phyloP scores from a whole-genome alignment of 2,329 filamentous ascomycete species.

The Pestalotiopsis sp. region DNA sequence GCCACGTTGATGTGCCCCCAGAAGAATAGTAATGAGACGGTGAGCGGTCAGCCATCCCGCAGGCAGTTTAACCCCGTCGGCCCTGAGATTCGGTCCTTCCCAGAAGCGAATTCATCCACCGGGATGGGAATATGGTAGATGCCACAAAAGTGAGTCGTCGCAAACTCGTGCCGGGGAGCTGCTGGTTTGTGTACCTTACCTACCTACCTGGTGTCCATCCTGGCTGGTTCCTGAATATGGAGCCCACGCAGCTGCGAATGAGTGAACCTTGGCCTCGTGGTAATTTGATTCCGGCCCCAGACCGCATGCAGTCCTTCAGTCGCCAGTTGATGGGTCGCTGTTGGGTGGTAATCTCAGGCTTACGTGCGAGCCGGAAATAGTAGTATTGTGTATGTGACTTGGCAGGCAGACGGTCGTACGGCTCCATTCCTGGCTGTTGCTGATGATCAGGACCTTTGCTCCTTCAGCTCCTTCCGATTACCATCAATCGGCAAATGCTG shows the following conservation, averaged over 20 bases:
- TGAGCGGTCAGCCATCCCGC: constrained; percentile 4
- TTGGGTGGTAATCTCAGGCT: not conserved
- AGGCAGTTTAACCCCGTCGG: not conserved
- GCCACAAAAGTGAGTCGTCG: not conserved
- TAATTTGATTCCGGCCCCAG: not conserved
- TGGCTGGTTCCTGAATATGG: not conserved
- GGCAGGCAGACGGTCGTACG: not conserved
- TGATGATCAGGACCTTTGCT: not conserved
- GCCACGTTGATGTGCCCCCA: not conserved
- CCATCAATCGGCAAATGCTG: not conserved
- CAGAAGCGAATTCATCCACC: not conserved
- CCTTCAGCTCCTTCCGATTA: constrained; percentile 5
- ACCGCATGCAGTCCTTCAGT: not conserved
- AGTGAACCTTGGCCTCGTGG: not conserved
- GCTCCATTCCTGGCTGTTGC: not conserved
- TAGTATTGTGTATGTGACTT: not conserved
- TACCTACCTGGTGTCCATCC: not conserved
- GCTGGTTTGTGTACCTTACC: not conserved
- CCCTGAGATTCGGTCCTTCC: not conserved
- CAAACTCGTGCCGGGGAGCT: not conserved
- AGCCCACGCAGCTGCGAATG: not conserved
- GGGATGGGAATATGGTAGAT: not conserved
- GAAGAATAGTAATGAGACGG: not conserved
- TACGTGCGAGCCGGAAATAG: constrained; percentile 3
- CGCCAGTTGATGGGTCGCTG: not conserved